phyloP scores from a whole-genome alignment of 768 basidiomycete species.

The Suillus subaureus region DNA sequence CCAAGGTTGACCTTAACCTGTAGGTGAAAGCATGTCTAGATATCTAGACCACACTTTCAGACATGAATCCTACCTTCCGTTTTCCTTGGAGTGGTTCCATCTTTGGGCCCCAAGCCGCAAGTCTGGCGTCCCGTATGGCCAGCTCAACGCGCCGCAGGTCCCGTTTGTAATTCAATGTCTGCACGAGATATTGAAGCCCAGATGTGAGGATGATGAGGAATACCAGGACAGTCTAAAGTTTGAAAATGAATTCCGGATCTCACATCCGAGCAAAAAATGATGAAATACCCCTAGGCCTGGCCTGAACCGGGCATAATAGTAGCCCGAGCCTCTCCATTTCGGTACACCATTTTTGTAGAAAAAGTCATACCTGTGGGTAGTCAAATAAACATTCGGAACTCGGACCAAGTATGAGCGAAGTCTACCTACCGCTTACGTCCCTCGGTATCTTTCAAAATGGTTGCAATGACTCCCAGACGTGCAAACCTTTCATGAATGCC shows the following conservation, averaged over 20 bases:
- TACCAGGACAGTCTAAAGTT: conserved; percentile 62
- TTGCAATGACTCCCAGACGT: conserved; percentile 82
- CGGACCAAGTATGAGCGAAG: neutral
- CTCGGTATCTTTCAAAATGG: conserved; percentile 77
- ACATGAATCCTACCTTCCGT: conserved; percentile 58
- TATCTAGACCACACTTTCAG: conserved; percentile 1
- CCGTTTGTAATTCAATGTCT: conserved; percentile 72
- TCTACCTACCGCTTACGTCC: conserved; percentile 70
- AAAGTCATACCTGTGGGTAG: conserved; percentile 71
- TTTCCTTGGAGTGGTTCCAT: conserved; percentile 60
- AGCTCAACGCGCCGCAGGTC: conserved; percentile 71
- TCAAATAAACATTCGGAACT: conserved; percentile 3
- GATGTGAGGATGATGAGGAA: conserved; percentile 82
- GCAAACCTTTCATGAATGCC: conserved; percentile 88
- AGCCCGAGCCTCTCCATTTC: conserved; percentile 93
- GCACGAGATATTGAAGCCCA: conserved; percentile 80
- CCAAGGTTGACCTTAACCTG: conserved; percentile 77
- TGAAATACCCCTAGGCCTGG: conserved; percentile 80
- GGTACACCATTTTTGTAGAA: conserved; percentile 99
- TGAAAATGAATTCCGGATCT: conserved; percentile 12
- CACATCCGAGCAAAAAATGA: conserved; percentile 4
- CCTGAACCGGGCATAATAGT: conserved; percentile 95
- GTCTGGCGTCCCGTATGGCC: conserved; percentile 61
- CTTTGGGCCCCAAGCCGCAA: conserved; percentile 84
- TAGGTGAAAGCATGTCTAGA: conserved; percentile 7